Base-by-base conservation (phyloP, 2,329 filamentous ascomycete species). In the Fusarium equiseti region DNA sequence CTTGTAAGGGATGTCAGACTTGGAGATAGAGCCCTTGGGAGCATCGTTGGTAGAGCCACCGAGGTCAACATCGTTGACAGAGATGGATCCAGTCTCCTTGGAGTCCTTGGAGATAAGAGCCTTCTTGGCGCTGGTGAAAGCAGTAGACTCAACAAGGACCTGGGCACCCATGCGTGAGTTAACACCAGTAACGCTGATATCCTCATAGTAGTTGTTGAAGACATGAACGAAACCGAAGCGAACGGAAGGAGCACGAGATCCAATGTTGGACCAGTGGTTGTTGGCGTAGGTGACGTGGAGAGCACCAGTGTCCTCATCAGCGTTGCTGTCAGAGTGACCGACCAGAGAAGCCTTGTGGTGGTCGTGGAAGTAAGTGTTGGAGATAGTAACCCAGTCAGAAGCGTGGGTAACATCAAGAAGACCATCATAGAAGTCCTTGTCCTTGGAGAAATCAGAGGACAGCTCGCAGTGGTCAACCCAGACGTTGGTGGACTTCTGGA, bases 341-440 rank as follows among this genome's bases (percentile, higher is more conserved):
- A 90, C 81, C 18, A 90, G 83, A 1, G 86, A 88, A 38, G 83
- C 85, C 80, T 90, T 90, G 81, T 83, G 90, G 76, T 80, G 79
- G 80, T 82, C 64, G 77, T 76, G 75, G 66, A 76, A 16, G 72
- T 60, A 71, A 31, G 67, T 76, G 72, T 76, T 76, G 64, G 73
- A 80, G 64, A 87, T 76, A 59, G 86, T 91, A 61, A 91, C 78
- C 74, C 81, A 91, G 81, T 92, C 89, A 12, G 85, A 82, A 49
- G 83, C 90, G 79, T 91, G 90, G 52, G 86, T 90, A 53, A 86
- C 80, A 73, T 92, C 90, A 49, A 89, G 80, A 3, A 92, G 85
- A 32, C 90, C 90, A 60, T 92, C 90, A 76, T 90, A 92, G 81
- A 87, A 90, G 81, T 92, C 89, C 81, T 92, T 92, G 82, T 85